These are phyloP conservation scores for Leptomonas seymouri DNA, from an alignment of 208 protist genomes.

Conservation along the genomic window DNA sequence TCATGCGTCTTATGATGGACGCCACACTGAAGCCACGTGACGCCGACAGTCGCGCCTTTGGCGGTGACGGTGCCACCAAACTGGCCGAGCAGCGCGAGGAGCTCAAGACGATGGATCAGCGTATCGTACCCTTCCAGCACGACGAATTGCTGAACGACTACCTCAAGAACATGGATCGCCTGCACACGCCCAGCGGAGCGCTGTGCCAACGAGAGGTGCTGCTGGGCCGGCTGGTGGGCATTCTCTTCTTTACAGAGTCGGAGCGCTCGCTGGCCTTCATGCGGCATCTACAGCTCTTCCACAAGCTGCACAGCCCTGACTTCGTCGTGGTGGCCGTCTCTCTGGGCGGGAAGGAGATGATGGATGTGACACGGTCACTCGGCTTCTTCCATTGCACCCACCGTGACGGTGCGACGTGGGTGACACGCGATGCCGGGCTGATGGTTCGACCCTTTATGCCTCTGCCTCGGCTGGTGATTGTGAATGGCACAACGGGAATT, in stretches of 20 bases:
- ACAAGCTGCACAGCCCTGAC: slow-evolving; percentile 58
- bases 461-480: slow-evolving; percentile 67
- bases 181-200: slow-evolving; percentile 62
- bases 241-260: slow-evolving; percentile 83
- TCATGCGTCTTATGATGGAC: slow-evolving; percentile 50
- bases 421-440: slow-evolving; percentile 67
- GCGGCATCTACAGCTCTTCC: slow-evolving; percentile 52
- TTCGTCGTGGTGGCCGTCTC: slow-evolving; percentile 80
- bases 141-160: slow-evolving; percentile 66
- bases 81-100: slow-evolving; percentile 62
- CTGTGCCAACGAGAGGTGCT: slow-evolving; percentile 49
- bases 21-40: slow-evolving; percentile 74
- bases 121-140: slow-evolving; percentile 68
- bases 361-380: slow-evolving; percentile 58
- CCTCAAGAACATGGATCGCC: slow-evolving; percentile 59
- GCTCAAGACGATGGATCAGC: slow-evolving; percentile 75
- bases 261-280: slow-evolving; percentile 75
- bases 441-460: slow-evolving; percentile 48
- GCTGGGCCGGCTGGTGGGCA: slow-evolving; percentile 71
- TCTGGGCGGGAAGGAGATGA: slow-evolving; percentile 67
- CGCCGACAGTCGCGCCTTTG: slow-evolving; percentile 62
- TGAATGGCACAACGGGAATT: slow-evolving; percentile 63
- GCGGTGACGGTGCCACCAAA: slow-evolving; percentile 67
- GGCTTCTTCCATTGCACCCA: slow-evolving; percentile 86
- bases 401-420: slow-evolving; percentile 74